Conservation (phyloP, 345 rosid genomes). For the Hirschfeldia incana region DNA sequence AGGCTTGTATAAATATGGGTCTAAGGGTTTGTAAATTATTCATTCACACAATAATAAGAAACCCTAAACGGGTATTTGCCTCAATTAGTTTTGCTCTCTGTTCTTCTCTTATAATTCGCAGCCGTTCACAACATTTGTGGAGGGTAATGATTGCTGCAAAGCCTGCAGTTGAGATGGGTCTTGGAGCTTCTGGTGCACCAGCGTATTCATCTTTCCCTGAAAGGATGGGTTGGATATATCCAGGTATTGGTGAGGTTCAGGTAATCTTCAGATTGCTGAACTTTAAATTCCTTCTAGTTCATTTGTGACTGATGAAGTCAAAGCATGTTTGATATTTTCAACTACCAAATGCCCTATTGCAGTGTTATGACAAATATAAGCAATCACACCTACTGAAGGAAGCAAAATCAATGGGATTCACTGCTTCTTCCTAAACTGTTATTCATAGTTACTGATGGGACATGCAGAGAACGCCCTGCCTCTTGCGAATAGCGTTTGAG, state of each 20-base stretch:
- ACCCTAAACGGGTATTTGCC: no score
- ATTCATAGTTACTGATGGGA: conserved; percentile 61
- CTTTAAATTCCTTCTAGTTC: conserved; percentile 7
- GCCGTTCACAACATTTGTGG: no score
- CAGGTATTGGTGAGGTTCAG: conserved; percentile 98
- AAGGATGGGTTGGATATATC: conserved; percentile 90
- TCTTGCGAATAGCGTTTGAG: conserved; percentile 84
- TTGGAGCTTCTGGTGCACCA: conserved; percentile 89
- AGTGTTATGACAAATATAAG: conserved; percentile 89
- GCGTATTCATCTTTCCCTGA: conserved; percentile 82
- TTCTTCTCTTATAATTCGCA: no score
- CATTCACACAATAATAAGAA: no score
- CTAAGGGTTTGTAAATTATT: no score
- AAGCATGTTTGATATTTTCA: background rate
- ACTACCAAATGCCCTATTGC: conserved; percentile 19
- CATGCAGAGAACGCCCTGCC: conserved; percentile 83
- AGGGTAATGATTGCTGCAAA: no score
- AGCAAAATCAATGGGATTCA: conserved; percentile 75
- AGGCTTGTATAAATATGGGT: no score
- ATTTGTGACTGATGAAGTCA: conserved; percentile 4
- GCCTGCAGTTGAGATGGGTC: conserved; percentile 79
- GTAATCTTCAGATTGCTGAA: conserved; percentile 45
- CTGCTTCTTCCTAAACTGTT: conserved; percentile 89
- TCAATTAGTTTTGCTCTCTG: no score
- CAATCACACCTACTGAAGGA: conserved; percentile 64